Evolutionary conservation across 768 basidiomycete genomes (phyloP).

Genomic region (Artomyces pyxidatus): DNA sequence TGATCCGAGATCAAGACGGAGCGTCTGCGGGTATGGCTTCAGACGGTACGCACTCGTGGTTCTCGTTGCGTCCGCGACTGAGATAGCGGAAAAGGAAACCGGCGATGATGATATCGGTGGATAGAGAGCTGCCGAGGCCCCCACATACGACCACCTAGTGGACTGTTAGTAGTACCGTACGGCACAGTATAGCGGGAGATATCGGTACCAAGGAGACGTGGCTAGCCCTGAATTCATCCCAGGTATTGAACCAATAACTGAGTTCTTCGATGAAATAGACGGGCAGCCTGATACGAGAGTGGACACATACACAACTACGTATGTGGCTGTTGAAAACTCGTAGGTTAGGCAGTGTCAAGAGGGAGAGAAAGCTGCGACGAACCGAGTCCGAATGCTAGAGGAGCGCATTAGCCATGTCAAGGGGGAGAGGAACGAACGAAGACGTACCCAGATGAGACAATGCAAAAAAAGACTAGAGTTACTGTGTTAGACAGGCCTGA

Average conservation of each 20-base stretch:
- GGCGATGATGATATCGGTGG: not conserved
- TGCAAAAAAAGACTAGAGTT: not conserved
- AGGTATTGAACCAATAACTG: not conserved
- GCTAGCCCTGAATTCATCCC: not conserved
- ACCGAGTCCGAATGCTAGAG: not conserved
- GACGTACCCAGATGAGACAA: not conserved
- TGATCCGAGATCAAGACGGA: not conserved
- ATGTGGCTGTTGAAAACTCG: not conserved
- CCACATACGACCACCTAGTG: not conserved
- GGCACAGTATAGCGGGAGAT: too few relatives aligned
- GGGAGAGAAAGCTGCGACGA: not conserved
- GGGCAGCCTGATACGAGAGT: not conserved
- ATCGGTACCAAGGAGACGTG: not conserved
- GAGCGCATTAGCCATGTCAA: not conserved
- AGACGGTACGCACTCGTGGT: not conserved
- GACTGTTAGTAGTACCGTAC: too few relatives aligned
- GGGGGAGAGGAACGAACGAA: not conserved
- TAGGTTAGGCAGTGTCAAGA: not conserved
- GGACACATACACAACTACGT: not conserved
- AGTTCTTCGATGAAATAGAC: too few relatives aligned
- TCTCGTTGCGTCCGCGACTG: not conserved
- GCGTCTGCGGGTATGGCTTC: too few relatives aligned
- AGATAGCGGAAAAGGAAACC: not conserved
- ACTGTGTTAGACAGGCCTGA: too few relatives aligned
- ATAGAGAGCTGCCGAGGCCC: not conserved